Percentiles rank a stretch among this genome's conserved stretches.
Conservation (phyloP, 176 grass and related monocot species). For the Chloris gayana region DNA sequence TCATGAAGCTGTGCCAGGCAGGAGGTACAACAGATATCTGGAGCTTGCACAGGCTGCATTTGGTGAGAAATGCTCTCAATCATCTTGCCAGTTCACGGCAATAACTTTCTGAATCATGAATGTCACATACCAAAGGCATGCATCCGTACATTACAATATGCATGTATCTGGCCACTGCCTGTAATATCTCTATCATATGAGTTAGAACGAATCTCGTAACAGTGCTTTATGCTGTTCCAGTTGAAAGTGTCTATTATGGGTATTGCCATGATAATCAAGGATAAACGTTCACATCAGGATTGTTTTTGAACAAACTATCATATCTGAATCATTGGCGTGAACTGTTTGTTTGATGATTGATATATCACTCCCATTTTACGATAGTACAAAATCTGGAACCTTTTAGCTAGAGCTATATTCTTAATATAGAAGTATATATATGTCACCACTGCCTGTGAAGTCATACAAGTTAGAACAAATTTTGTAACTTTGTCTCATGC, state of each 20-base stretch:
- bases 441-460: background rate
- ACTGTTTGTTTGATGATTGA: conserved; percentile 2
- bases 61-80: conserved; percentile 59
- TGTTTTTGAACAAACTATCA: background rate
- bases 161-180: conserved; percentile 17
- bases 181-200: conserved; percentile 23
- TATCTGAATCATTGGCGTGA: background rate
- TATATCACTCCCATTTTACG: conserved; percentile 16
- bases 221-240: conserved; percentile 29
- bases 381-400: background rate
- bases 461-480: conserved; percentile 25
- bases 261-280: conserved; percentile 10
- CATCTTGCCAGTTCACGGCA: conserved; percentile 33
- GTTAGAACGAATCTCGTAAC: conserved; percentile 1
- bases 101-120: conserved; percentile 1
- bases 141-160: background rate
- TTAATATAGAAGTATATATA: too few relatives aligned
- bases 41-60: conserved; percentile 99
- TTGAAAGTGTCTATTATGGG: background rate
- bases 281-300: background rate
- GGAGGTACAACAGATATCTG: conserved; percentile 95
- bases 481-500: conserved; percentile 27
- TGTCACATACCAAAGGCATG: background rate
- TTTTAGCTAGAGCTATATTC: background rate
- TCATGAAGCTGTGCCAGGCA: conserved; percentile 96